Evolutionary conservation across 2,329 filamentous ascomycete genomes (phyloP), one percentile per base, ranked within the genome.

Genomic region (Botrytis hyacinthi): DNA sequence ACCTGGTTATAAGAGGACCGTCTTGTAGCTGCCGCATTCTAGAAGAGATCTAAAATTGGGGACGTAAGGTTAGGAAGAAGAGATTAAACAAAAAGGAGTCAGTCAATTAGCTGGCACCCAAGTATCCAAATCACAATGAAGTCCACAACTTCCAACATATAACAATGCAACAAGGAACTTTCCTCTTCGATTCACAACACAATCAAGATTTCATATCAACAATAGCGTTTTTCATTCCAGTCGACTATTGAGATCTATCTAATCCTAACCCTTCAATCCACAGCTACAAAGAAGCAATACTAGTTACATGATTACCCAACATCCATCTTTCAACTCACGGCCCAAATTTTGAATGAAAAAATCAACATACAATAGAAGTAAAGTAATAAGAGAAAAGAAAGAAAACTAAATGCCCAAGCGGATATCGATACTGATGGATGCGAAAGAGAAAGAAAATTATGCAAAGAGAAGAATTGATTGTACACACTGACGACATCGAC

Each of bases 361-460:
- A 29, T 29, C 20, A 29, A 68, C 65, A 57, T 68, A 68, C 48
- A 68, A 61, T n/a, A 42, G 37, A 63, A 63, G 37, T 57, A 32
- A 57, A 54, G 26, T 20, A 44, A n/a, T 6, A 29, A 8, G 20
- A 62, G 10, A 42, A 10, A 54, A 54, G 48, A 51, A n/a, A 12
- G 5, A 68, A 42, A 37, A 68, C 46, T 48, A 9, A 57, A 57
- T 57, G 51, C n/a, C n/a, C 14, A 29, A 16, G 10, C 26, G 14
- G 60, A 22, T 54, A 54, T 16, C 32, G 14, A 57, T 8, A 57
- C 14, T 14, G n/a, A 54, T 22, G 5, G 26, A 40, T 67, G 65
- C 22, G 32, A 26, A 32, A 42, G 51, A 32, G 7, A 32, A 14
- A 14, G 4, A 32, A 5, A 22, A 42, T 29, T n/a, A 61, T 35